phyloP scores from a whole-genome alignment of 768 basidiomycete species.

The Polyporus arcularius region DNA sequence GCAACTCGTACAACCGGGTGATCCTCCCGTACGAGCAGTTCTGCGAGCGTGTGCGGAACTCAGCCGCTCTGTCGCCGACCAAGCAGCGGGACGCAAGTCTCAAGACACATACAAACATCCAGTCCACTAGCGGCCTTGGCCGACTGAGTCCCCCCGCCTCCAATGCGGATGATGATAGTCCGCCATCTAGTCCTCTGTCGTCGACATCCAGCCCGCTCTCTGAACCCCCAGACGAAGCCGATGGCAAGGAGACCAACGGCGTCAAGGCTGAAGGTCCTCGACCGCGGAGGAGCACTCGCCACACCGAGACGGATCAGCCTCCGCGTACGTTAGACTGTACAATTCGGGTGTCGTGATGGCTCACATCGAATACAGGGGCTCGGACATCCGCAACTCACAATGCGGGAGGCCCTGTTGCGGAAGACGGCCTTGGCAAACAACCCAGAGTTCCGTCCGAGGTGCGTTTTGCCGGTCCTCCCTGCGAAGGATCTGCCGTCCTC shows the following conservation, averaged over 20 bases:
- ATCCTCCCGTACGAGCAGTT: conserved; percentile 97
- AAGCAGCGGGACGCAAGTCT: conserved; percentile 50
- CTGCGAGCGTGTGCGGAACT: conserved; percentile 71
- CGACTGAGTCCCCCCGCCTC: conserved; percentile 27
- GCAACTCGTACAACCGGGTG: conserved; percentile 86
- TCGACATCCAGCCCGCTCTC: conserved; percentile 76
- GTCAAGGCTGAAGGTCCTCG: conserved; percentile 34
- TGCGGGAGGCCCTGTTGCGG: neutral
- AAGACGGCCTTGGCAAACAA: conserved; percentile 1
- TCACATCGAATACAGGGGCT: conserved; percentile 6
- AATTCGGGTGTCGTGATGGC: conserved; percentile 1
- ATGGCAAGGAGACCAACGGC: conserved; percentile 56
- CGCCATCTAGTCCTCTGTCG: conserved; percentile 76
- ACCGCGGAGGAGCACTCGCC: conserved; percentile 55
- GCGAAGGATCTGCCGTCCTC: neutral
- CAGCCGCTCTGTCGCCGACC: conserved; percentile 46
- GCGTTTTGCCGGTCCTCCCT: conserved; percentile 18
- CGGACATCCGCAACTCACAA: conserved; percentile 14
- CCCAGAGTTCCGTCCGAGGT: conserved; percentile 14
- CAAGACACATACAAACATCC: conserved; percentile 56
- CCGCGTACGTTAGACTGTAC: conserved; percentile 23
- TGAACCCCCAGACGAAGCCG: conserved; percentile 78
- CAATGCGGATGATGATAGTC: conserved; percentile 48
- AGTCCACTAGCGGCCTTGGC: conserved; percentile 40
- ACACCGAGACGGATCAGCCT: conserved; percentile 50